Percentiles rank a stretch among this genome's conserved stretches.
Evolutionary conservation across 768 basidiomycete species (phyloP).

Genomic region (Mycena vitilis): DNA sequence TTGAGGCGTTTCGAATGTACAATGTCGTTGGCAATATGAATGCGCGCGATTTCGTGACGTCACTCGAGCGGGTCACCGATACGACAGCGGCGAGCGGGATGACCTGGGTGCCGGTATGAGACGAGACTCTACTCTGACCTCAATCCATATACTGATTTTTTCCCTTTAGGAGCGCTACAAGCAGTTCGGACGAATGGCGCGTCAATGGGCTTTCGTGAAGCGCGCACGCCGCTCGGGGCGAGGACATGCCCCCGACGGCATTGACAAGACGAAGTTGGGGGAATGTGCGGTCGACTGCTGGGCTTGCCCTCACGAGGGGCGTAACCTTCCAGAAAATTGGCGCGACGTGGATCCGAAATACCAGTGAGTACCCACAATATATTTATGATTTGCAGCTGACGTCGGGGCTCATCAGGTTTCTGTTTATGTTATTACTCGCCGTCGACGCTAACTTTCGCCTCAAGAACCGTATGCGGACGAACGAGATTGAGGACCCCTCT

Average conservation of each 20-base stretch:
- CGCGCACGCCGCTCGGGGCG: too few species aligned
- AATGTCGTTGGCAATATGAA: constrained; percentile 32
- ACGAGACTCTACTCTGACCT: too few species aligned
- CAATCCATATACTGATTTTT: too few species aligned
- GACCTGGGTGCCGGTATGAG: constrained; percentile 17
- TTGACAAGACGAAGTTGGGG: constrained; percentile 2
- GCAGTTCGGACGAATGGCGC: too few species aligned
- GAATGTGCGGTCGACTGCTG: constrained; percentile 37
- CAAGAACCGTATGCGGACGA: constrained; percentile 33
- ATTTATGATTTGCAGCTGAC: too few species aligned
- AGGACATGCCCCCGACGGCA: too few species aligned
- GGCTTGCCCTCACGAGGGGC: constrained; percentile 37
- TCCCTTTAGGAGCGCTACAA: too few species aligned
- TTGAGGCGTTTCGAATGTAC: constrained; percentile 23
- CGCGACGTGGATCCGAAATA: background rate
- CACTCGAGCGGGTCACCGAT: constrained; percentile 15
- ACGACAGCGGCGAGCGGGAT: background rate
- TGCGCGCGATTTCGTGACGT: constrained; percentile 15
- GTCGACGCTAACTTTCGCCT: constrained; percentile 44
- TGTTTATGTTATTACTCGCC: constrained; percentile 38
- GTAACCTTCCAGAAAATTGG: constrained; percentile 16
- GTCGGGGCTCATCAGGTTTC: too few species aligned
- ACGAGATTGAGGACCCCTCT: constrained; percentile 25
- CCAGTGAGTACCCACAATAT: too few species aligned
- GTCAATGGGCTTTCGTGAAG: too few species aligned